Evolutionary conservation across 176 grass and related monocot genomes (phyloP).

Genomic region (Triticum dicoccoides): DNA sequence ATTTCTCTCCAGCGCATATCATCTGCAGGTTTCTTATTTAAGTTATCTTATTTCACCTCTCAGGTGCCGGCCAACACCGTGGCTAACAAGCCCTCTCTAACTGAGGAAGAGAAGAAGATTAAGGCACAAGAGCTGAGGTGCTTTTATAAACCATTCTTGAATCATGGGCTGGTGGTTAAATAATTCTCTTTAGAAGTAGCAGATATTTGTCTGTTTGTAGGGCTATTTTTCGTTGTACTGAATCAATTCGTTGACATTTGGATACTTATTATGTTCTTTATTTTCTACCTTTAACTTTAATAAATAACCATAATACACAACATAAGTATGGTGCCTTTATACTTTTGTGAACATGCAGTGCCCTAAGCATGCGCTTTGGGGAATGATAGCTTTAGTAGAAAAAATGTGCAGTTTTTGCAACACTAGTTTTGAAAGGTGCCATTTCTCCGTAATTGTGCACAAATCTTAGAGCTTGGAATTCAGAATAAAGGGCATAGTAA

Average conservation of each 20-base stretch:
- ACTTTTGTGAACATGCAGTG: neutral
- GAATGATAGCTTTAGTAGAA: neutral
- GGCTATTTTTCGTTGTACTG: neutral
- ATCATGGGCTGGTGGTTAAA: neutral
- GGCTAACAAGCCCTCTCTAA: constrained; percentile 55
- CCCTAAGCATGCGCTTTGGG: neutral
- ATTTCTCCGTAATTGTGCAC: neutral
- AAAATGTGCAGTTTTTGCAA: neutral
- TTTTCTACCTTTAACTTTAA: constrained; percentile 5
- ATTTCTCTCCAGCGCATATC: neutral
- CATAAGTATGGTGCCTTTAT: neutral
- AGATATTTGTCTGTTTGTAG: constrained; percentile 1
- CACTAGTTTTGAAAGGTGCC: neutral
- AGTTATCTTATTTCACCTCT: constrained; percentile 10
- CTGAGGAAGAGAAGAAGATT: constrained; percentile 86
- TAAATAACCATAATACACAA: neutral
- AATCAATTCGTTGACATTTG: constrained; percentile 8
- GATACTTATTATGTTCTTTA: constrained; percentile 17
- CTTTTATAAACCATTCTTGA: constrained; percentile 31
- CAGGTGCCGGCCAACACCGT: constrained; percentile 55
- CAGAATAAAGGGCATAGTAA: neutral
- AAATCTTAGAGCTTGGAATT: neutral
- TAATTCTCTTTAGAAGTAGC: neutral
- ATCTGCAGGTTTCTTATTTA: constrained; percentile 4
- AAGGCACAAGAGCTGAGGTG: constrained; percentile 92